phyloP scores from a whole-genome alignment of 2,329 filamentous ascomycete genomes.

The Arthroderma sp. region DNA sequence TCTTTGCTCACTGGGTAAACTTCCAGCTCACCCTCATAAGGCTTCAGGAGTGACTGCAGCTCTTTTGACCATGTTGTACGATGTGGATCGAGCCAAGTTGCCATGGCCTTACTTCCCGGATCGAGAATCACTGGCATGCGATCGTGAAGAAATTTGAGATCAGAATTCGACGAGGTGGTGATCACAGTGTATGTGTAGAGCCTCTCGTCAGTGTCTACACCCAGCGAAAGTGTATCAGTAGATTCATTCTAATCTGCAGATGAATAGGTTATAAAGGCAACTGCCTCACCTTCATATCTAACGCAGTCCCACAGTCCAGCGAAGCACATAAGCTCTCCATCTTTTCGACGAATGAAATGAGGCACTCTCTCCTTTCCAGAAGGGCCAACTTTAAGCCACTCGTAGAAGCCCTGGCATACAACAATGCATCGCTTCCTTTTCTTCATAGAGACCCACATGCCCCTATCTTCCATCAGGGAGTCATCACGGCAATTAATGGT shows the following conservation, averaged over 20 bases:
- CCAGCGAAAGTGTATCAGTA: neutral
- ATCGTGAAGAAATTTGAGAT: slow-evolving; percentile 77
- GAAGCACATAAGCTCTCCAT: slow-evolving; percentile 74
- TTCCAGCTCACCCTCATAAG: slow-evolving; percentile 65
- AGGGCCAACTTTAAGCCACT: slow-evolving; percentile 73
- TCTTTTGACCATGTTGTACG: slow-evolving; percentile 62
- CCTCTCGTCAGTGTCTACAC: slow-evolving; percentile 48
- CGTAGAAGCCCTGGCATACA: slow-evolving; percentile 84
- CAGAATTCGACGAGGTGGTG: slow-evolving; percentile 73
- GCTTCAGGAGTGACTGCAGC: slow-evolving; percentile 65
- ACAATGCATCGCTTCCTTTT: slow-evolving; percentile 76
- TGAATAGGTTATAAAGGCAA: neutral
- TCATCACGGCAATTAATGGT: slow-evolving; percentile 95
- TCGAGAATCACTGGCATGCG: slow-evolving; percentile 92
- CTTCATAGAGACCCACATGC: slow-evolving; percentile 92
- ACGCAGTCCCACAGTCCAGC: slow-evolving; percentile 89
- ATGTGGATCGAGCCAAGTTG: slow-evolving; percentile 64
- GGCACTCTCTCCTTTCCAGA: slow-evolving; percentile 67
- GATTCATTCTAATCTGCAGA: neutral
- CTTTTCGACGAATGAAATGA: slow-evolving; percentile 68
- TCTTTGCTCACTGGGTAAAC: slow-evolving; percentile 77
- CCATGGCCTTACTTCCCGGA: slow-evolving; percentile 55
- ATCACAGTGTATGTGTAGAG: slow-evolving; percentile 87
- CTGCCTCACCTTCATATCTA: slow-evolving; percentile 53
- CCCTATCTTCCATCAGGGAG: slow-evolving; percentile 58